Evolutionary conservation across 768 basidiomycete species (phyloP), one percentile per base, ranked within the genome.

Genomic region (Lactifluus echinatus): DNA sequence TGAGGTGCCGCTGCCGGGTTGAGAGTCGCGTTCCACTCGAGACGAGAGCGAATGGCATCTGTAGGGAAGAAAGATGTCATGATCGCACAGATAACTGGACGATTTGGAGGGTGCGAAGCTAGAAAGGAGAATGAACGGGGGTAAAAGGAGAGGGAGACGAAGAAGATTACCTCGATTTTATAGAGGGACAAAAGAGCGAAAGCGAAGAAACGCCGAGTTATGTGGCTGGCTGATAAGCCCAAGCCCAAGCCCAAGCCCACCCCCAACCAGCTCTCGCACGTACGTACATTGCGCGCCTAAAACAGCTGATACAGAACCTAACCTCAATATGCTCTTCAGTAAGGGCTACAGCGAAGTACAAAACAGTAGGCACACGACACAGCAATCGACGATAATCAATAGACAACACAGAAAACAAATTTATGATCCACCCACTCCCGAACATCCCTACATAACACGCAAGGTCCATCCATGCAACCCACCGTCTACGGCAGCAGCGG

Each of bases 1-100:
- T 80, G 77, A 43, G 85, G 81, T 44, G 83, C 84, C 61, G 82
- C 79, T 53, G 82, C 74, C 46, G 91, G 85, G 72, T 77, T 84
- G 68, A 97, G 78, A 61, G 79, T 81, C 47, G 93, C 84, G 67
- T 86, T 85, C 95, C 95, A 98, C 72, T 93, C 87, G 71, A 97
- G 83, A 71, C 93, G 92, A 63, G 87, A 88, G 62, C 81, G 80
- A 67, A 84, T 67, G 44, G 56, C 29, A 21, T 62, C 47, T 42
- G 63, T 31, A 15, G 67, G 55, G 63, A 69, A 43, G 40, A 50
- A 44, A 21, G 55, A 43, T 34, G 62, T 26, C 62, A 63, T 63
- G 26, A 21, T 46, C 31, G 36, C n/a, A 6, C 14, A 29, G 46
- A 39, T 23, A 31, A 33, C 29, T 19, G 8, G 34, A 40, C 33